Evolutionary conservation across 1,139 yeast species (phyloP).

Genomic region (Pichia sp.): DNA sequence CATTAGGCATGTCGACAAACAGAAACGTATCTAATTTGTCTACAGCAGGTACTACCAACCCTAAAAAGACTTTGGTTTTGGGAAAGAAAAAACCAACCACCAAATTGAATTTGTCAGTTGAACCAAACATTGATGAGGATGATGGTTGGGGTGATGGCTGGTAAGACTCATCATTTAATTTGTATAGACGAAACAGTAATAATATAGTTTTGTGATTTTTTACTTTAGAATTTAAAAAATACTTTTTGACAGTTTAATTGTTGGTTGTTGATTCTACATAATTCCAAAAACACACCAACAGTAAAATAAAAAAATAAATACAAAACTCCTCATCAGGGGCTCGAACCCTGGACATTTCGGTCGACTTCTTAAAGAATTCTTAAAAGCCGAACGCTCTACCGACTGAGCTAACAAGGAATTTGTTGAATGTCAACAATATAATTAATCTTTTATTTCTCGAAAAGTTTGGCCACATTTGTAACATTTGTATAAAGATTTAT

Average conservation of each 20-base stretch:
- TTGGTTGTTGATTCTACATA: neutral
- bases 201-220: too few species aligned
- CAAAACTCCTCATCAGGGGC: slow-evolving; percentile 39
- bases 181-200: neutral
- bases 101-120: slow-evolving; percentile 11
- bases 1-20: neutral
- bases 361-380: slow-evolving; percentile 28
- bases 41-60: neutral
- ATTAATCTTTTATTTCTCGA: too few species aligned
- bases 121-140: slow-evolving; percentile 27
- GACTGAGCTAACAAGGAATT: slow-evolving; percentile 39
- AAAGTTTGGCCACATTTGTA: too few species aligned
- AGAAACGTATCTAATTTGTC: neutral
- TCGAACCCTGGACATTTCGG: slow-evolving; percentile 46
- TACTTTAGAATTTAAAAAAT: too few species aligned
- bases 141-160: slow-evolving; percentile 55
- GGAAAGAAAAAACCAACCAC: slow-evolving; percentile 16
- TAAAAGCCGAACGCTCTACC: slow-evolving; percentile 47
- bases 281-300: neutral
- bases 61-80: slow-evolving; percentile 17
- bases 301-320: slow-evolving; percentile 16
- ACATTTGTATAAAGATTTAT: too few species aligned
- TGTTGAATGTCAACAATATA: neutral
- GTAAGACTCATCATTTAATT: slow-evolving; percentile 21
- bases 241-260: too few species aligned